Evolutionary conservation across 352 stramenopile species (phyloP).

Genomic region (Globisporangium lucens): DNA sequence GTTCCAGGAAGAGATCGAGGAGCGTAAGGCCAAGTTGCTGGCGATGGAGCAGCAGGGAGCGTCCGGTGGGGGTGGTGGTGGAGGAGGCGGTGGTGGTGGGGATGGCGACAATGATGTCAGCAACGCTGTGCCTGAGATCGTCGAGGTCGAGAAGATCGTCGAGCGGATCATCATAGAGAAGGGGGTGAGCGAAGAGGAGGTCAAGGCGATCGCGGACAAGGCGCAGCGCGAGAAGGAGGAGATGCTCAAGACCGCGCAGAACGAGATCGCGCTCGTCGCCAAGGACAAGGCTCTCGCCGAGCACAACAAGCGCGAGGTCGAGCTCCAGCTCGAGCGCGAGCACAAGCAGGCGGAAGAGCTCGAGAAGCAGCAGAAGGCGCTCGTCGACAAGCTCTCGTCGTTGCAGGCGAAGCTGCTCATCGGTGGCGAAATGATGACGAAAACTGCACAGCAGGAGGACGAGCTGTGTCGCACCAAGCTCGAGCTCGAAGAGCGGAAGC

Average conservation of each 20-base stretch:
- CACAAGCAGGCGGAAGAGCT: slow-evolving; percentile 67
- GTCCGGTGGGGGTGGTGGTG: slow-evolving; percentile 13
- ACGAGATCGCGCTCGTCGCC: slow-evolving; percentile 62
- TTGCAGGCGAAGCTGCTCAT: slow-evolving; percentile 92
- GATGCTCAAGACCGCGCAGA: slow-evolving; percentile 62
- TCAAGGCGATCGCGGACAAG: slow-evolving; percentile 64
- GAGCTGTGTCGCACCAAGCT: slow-evolving; percentile 91
- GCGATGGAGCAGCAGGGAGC: slow-evolving; percentile 49
- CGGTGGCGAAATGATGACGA: slow-evolving; percentile 93
- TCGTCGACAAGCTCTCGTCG: slow-evolving; percentile 86
- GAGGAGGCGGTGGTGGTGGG: slow-evolving; percentile 4
- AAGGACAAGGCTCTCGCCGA: slow-evolving; percentile 85
- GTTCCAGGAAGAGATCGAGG: slow-evolving; percentile 96
- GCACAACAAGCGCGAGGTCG: slow-evolving; percentile 83
- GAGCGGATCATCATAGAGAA: slow-evolving; percentile 85
- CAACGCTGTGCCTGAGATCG: slow-evolving; percentile 33
- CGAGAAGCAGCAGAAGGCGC: slow-evolving; percentile 63
- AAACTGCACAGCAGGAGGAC: slow-evolving; percentile 93
- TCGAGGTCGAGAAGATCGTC: slow-evolving; percentile 83
- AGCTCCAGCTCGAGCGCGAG: slow-evolving; percentile 87
- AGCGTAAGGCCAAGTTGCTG: slow-evolving; percentile 66
- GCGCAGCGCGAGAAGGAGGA: slow-evolving; percentile 76
- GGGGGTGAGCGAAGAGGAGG: slow-evolving; percentile 76
- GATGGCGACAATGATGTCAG: neutral
- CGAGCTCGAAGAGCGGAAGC: slow-evolving; percentile 90